Conservation (phyloP, 2,329 filamentous ascomycete species). For the Pseudogymnoascus sp. region DNA sequence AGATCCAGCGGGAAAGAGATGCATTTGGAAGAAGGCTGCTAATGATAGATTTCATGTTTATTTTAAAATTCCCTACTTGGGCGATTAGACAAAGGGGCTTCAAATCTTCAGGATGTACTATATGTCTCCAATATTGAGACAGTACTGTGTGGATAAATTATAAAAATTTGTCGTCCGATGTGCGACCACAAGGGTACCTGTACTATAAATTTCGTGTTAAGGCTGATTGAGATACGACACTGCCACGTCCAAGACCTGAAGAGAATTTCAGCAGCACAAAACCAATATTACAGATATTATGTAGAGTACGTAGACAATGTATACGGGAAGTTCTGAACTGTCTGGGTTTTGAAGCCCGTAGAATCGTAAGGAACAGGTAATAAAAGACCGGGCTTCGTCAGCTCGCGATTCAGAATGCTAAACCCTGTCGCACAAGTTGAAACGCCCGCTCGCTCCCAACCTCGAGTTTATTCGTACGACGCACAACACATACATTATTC, state of each 20-base stretch:
- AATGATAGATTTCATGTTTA: not conserved
- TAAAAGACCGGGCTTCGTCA: not conserved
- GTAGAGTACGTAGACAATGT: not conserved
- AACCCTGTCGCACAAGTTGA: slow-evolving; percentile 6
- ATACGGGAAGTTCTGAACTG: not conserved
- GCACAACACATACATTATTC: slow-evolving; percentile 3
- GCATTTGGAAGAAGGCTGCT: not conserved
- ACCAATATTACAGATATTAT: not conserved
- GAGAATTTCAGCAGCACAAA: not conserved
- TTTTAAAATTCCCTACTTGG: not conserved
- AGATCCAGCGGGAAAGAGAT: not conserved
- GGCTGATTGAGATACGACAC: not conserved
- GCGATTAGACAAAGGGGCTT: not conserved
- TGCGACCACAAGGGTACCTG: not conserved
- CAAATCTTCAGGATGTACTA: not conserved
- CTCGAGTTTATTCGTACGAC: slow-evolving; percentile 7
- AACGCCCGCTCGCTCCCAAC: slow-evolving; percentile 2
- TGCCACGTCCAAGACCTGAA: not conserved
- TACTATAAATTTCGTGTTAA: not conserved
- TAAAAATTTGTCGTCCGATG: not conserved
- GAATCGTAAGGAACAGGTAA: slow-evolving; percentile 6
- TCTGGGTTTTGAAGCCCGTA: not conserved
- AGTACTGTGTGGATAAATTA: not conserved
- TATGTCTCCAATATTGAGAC: slow-evolving; percentile 3
- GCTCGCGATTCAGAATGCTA: slow-evolving; percentile 9